Conservation (phyloP, 2,329 filamentous ascomycete genomes). For the Didymella lethalis region DNA sequence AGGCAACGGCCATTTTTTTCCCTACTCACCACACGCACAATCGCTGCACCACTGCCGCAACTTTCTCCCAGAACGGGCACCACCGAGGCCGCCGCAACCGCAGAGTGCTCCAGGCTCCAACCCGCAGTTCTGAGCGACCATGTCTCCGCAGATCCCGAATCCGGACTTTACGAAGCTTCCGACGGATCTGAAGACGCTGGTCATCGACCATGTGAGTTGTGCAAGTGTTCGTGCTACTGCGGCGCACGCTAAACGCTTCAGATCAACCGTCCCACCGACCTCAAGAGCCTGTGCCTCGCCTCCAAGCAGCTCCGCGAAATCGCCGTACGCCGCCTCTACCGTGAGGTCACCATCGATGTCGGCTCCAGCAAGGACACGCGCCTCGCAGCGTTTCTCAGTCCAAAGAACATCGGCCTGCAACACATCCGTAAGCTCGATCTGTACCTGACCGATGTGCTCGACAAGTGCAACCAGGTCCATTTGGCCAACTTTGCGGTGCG, state of each 20-base stretch:
- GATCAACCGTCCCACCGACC: conserved; percentile 57
- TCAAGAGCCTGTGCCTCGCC: conserved; percentile 57
- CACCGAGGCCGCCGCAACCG: conserved; percentile 10
- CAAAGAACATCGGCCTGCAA: conserved; percentile 57
- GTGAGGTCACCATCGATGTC: conserved; percentile 57
- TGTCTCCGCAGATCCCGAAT: conserved; percentile 28
- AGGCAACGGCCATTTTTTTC: neutral
- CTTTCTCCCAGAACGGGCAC: neutral
- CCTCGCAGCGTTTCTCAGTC: conserved; percentile 56
- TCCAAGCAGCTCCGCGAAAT: conserved; percentile 58
- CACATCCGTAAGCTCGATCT: conserved; percentile 57
- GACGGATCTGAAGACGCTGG: conserved; percentile 51
- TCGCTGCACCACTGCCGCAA: neutral
- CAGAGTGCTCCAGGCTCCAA: conserved; percentile 3
- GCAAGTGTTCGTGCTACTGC: neutral
- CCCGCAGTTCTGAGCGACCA: conserved; percentile 21
- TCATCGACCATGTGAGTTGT: conserved; percentile 50
- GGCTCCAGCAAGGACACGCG: conserved; percentile 55
- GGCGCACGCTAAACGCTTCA: conserved; percentile 26
- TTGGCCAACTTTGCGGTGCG: conserved; percentile 58
- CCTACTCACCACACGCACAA: neutral
- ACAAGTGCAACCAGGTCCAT: conserved; percentile 55
- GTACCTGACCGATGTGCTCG: conserved; percentile 55
- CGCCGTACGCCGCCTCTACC: conserved; percentile 56
- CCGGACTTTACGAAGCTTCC: conserved; percentile 45